These are phyloP conservation scores for Penicillium sp. DNA, from an alignment of 2,329 filamentous ascomycete genomes.

Conservation along the genomic window DNA sequence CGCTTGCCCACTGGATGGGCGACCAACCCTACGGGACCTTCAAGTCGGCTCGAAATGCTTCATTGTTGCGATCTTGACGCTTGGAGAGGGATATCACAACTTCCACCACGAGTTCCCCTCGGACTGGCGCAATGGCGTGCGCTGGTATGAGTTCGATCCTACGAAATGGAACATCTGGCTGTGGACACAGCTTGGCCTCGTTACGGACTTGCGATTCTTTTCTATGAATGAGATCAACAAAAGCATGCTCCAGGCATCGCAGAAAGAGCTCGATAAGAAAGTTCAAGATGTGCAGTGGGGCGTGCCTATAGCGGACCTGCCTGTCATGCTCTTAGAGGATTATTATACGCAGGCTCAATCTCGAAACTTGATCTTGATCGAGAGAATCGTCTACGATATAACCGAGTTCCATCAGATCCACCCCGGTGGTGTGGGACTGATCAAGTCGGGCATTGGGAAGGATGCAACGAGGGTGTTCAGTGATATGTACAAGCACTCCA, in stretches of 20 bases:
- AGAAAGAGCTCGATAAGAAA: slow-evolving; percentile 86
- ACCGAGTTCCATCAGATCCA: slow-evolving; percentile 78
- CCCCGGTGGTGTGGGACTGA: slow-evolving; percentile 79
- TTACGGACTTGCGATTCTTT: slow-evolving; percentile 84
- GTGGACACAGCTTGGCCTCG: slow-evolving; percentile 78
- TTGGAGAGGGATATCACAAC: slow-evolving; percentile 88
- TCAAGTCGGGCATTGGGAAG: slow-evolving; percentile 75
- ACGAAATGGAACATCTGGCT: slow-evolving; percentile 83
- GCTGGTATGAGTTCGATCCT: slow-evolving; percentile 85
- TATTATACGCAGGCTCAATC: slow-evolving; percentile 73
- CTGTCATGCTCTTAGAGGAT: slow-evolving; percentile 79
- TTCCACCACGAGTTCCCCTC: slow-evolving; percentile 91
- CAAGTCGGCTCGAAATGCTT: slow-evolving; percentile 83
- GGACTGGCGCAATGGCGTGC: slow-evolving; percentile 84
- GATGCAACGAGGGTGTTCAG: slow-evolving; percentile 87
- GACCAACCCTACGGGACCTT: slow-evolving; percentile 86
- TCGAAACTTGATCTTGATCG: slow-evolving; percentile 69
- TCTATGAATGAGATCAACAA: slow-evolving; percentile 86
- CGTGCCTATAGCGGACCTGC: slow-evolving; percentile 74
- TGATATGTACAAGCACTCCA: slow-evolving; percentile 81
- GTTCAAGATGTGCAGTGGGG: slow-evolving; percentile 78
- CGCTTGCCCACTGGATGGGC: slow-evolving; percentile 81
- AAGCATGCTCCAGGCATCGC: slow-evolving; percentile 76
- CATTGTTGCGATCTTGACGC: slow-evolving; percentile 76
- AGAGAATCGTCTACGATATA: slow-evolving; percentile 80